Percentiles rank a stretch among this genome's conserved stretches.
These are phyloP conservation scores for Pseudevernia furfuracea DNA, from an alignment of 495 filamentous ascomycete species.

Conservation along the genomic window DNA sequence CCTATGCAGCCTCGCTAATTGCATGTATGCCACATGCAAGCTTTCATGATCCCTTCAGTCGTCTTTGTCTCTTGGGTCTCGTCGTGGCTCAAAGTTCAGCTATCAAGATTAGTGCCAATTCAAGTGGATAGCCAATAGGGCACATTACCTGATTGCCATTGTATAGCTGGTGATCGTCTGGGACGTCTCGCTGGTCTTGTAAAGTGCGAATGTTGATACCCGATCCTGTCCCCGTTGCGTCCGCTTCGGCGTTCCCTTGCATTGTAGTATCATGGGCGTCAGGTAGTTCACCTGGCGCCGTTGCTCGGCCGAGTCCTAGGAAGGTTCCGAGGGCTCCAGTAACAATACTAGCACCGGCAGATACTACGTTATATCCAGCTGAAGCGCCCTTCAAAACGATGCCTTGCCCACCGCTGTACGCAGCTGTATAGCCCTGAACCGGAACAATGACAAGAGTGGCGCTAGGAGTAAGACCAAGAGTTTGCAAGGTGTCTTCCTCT, in stretches of 20 bases:
- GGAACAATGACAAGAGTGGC: conserved; percentile 80
- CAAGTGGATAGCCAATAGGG: background rate
- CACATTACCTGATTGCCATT: conserved; percentile 80
- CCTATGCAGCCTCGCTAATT: conserved; percentile 14
- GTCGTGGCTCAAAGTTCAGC: conserved; percentile 69
- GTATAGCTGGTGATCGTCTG: conserved; percentile 61
- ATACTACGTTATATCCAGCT: conserved; percentile 33
- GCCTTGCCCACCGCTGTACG: conserved; percentile 45
- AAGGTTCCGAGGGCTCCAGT: conserved; percentile 48
- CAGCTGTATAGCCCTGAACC: conserved; percentile 50
- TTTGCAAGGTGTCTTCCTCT: conserved; percentile 57
- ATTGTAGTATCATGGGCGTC: conserved; percentile 4
- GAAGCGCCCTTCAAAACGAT: conserved; percentile 40
- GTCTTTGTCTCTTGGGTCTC: conserved; percentile 47
- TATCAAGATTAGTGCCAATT: conserved; percentile 26
- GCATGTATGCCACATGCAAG: background rate
- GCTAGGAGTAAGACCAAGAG: conserved; percentile 63
- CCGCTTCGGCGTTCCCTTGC: conserved; percentile 8
- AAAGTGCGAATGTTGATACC: conserved; percentile 49
- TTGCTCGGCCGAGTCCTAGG: conserved; percentile 41
- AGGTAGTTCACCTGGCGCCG: conserved; percentile 19
- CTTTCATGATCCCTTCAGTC: conserved; percentile 14
- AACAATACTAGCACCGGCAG: conserved; percentile 35
- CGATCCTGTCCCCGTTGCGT: conserved; percentile 24
- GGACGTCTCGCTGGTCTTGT: conserved; percentile 44